Percentiles rank a stretch among this genome's conserved stretches.
phyloP scores from a whole-genome alignment of 1,284 basidiomycete species.

The Pterulicium gracile region DNA sequence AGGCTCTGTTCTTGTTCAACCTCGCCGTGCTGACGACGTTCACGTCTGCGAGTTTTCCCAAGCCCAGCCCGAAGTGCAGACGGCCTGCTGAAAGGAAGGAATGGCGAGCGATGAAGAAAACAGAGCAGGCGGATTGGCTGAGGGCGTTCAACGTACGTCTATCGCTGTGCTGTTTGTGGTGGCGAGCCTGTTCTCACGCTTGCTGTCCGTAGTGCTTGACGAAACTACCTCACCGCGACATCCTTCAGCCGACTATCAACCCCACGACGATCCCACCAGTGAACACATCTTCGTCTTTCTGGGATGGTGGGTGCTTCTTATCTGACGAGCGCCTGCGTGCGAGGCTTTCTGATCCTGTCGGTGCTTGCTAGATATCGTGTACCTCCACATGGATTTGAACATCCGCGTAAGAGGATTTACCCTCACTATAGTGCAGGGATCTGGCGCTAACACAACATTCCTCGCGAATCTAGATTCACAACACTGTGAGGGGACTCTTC shows the following conservation, averaged over 20 bases:
- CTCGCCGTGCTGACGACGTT: no score
- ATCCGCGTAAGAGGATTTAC: not conserved
- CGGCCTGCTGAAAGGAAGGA: conserved; percentile 1
- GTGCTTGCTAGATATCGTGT: conserved; percentile 8
- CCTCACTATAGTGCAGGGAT: not conserved
- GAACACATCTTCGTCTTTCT: conserved; percentile 7
- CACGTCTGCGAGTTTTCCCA: no score
- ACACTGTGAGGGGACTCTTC: no score
- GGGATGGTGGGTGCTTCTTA: conserved; percentile 2
- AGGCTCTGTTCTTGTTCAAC: no score
- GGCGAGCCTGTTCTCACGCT: not conserved
- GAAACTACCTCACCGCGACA: not conserved
- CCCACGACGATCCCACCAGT: not conserved
- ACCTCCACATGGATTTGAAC: conserved; percentile 9
- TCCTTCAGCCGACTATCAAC: not conserved
- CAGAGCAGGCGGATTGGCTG: conserved; percentile 1
- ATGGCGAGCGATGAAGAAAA: not conserved
- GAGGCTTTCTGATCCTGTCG: no score
- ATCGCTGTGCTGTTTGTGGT: not conserved
- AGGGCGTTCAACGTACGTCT: conserved; percentile 1
- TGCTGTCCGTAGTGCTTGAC: not conserved
- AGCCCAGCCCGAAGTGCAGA: no score
- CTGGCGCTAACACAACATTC: not conserved
- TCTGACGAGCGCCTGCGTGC: not conserved
- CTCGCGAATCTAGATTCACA: conserved; percentile 17